phyloP scores from a whole-genome alignment of 2,329 filamentous ascomycete genomes.

The Fusarium redolens region DNA sequence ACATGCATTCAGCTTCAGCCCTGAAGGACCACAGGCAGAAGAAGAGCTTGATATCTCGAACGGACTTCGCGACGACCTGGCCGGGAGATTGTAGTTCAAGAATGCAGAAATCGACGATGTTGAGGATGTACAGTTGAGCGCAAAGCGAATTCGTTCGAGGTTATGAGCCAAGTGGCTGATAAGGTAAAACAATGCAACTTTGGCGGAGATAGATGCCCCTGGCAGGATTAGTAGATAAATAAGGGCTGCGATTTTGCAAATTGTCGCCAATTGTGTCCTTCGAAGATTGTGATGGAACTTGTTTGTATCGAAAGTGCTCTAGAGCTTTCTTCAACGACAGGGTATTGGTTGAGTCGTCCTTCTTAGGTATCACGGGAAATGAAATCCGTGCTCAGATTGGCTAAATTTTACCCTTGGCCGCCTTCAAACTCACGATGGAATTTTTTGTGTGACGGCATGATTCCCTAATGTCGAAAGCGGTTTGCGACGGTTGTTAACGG shows the following conservation, averaged over 20 bases:
- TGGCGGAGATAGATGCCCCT: conserved; percentile 36
- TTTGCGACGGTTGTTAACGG: conserved; percentile 40
- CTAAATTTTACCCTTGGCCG: conserved; percentile 7
- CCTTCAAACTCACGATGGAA: conserved; percentile 6
- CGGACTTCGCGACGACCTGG: not conserved
- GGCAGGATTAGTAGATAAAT: conserved; percentile 2
- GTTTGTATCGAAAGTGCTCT: not conserved
- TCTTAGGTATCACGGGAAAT: conserved; percentile 18
- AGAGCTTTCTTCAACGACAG: not conserved
- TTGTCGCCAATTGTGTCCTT: not conserved
- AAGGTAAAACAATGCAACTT: conserved; percentile 22
- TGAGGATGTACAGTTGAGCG: conserved; percentile 6
- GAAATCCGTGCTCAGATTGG: conserved; percentile 25
- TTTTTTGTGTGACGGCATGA: conserved; percentile 22
- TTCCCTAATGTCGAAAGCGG: conserved; percentile 20
- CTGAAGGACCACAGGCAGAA: conserved; percentile 25
- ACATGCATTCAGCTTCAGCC: conserved; percentile 50
- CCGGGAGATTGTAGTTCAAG: not conserved
- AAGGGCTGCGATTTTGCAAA: not conserved
- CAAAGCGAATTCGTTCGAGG: conserved; percentile 52
- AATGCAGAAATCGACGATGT: not conserved
- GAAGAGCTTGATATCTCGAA: conserved; percentile 36
- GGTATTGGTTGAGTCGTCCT: conserved; percentile 16
- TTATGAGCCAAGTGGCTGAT: conserved; percentile 26
- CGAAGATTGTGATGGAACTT: not conserved